These are phyloP conservation scores for Xenosphaeropsis pyriputrescens DNA, from an alignment of 2,329 filamentous ascomycete species.

Conservation along the genomic window DNA sequence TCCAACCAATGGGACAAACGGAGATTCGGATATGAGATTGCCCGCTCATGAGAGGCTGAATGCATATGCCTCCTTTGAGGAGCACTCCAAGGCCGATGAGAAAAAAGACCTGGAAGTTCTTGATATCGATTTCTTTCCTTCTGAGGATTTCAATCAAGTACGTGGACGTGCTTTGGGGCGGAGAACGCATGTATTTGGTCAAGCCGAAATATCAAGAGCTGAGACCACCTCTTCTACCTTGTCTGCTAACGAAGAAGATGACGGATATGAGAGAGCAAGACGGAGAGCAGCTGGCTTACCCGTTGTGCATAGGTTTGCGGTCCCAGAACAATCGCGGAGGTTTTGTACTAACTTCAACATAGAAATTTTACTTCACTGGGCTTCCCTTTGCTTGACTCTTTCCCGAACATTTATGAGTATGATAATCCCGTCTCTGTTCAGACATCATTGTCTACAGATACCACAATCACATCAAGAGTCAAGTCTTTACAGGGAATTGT, in stretches of 20 bases:
- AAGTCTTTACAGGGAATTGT: slow-evolving; percentile 51
- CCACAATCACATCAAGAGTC: slow-evolving; percentile 54
- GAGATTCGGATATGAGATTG: slow-evolving; percentile 10
- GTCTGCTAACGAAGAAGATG: slow-evolving; percentile 7
- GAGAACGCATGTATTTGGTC: slow-evolving; percentile 21
- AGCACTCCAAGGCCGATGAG: slow-evolving; percentile 9
- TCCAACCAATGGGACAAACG: neutral
- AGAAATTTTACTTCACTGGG: slow-evolving; percentile 29
- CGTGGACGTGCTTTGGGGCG: slow-evolving; percentile 12
- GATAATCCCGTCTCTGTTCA: slow-evolving; percentile 29
- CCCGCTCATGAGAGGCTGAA: slow-evolving; percentile 23
- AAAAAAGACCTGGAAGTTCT: slow-evolving; percentile 16
- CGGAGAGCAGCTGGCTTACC: slow-evolving; percentile 16
- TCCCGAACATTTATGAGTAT: slow-evolving; percentile 54
- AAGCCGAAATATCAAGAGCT: slow-evolving; percentile 18
- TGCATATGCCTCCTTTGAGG: slow-evolving; percentile 8
- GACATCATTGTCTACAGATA: slow-evolving; percentile 58
- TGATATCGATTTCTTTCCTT: slow-evolving; percentile 20
- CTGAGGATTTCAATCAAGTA: slow-evolving; percentile 8
- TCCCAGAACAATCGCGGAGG: neutral
- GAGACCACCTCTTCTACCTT: slow-evolving; percentile 14
- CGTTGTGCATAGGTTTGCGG: slow-evolving; percentile 14
- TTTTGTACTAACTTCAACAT: slow-evolving; percentile 1
- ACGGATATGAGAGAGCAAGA: slow-evolving; percentile 17
- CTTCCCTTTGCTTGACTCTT: slow-evolving; percentile 74